A percentile compares a stretch with the other conserved stretches of the same genome.
phyloP scores from a whole-genome alignment of 1,284 basidiomycete genomes.

The Pterula multifida region DNA sequence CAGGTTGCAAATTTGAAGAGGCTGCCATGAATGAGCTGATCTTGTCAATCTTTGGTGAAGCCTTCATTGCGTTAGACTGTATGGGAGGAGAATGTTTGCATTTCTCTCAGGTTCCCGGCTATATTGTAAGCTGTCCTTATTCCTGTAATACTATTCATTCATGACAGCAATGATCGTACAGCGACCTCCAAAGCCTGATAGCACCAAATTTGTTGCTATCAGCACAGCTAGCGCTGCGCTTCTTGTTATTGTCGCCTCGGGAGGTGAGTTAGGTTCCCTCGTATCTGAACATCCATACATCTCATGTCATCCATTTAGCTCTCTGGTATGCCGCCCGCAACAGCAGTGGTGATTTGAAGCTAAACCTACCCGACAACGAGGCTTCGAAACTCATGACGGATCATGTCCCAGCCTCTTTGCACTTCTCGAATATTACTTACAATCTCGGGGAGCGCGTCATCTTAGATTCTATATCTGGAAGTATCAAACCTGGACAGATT shows the following conservation, averaged over 20 bases:
- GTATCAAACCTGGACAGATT: constrained; percentile 77
- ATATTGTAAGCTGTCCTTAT: constrained; percentile 41
- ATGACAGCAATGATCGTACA: constrained; percentile 18
- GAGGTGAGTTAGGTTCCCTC: constrained; percentile 21
- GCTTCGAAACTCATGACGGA: constrained; percentile 82
- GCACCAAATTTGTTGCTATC: constrained; percentile 71
- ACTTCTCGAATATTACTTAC: constrained; percentile 83
- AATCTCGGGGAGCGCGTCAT: constrained; percentile 58
- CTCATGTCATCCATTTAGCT: constrained; percentile 26
- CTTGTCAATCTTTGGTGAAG: constrained; percentile 87
- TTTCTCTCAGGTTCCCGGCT: constrained; percentile 89
- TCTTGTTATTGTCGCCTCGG: constrained; percentile 46
- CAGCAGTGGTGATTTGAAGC: constrained; percentile 47
- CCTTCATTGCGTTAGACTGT: constrained; percentile 80
- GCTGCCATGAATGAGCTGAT: constrained; percentile 95
- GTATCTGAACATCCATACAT: neutral
- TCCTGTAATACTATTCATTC: neutral
- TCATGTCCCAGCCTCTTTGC: constrained; percentile 85
- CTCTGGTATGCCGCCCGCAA: constrained; percentile 85
- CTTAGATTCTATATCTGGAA: constrained; percentile 72
- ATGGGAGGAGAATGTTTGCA: constrained; percentile 90
- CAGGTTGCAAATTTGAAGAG: constrained; percentile 83
- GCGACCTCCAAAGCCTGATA: constrained; percentile 71
- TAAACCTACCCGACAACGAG: constrained; percentile 74
- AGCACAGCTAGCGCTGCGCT: constrained; percentile 73